These are phyloP conservation scores for Zygoascus flipseniorum DNA, from an alignment of 805 yeast genomes.

Conservation along the genomic window DNA sequence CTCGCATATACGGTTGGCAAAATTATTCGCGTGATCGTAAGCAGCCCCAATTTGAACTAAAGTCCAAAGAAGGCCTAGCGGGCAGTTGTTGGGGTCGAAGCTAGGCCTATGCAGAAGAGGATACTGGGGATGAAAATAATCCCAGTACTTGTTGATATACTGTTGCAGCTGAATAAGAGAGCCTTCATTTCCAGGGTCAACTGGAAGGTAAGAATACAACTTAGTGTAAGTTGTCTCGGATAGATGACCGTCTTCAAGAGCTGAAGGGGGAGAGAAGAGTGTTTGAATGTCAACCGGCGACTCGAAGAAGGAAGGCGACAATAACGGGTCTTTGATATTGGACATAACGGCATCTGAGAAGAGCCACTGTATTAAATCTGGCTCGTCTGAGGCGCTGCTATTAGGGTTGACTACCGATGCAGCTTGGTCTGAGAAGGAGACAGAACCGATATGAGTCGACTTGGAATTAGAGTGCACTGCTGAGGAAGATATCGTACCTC, in stretches of 20 bases:
- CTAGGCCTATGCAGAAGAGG: constrained; percentile 54
- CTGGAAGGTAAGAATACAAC: constrained; percentile 19
- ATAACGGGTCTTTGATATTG: constrained; percentile 18
- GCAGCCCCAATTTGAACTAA: constrained; percentile 53
- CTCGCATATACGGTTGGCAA: constrained; percentile 41
- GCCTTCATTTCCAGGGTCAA: constrained; percentile 31
- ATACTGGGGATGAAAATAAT: constrained; percentile 49
- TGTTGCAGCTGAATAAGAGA: constrained; percentile 26
- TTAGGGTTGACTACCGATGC: not conserved
- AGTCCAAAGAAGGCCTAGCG: constrained; percentile 43
- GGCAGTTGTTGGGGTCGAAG: constrained; percentile 40
- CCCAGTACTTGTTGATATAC: constrained; percentile 40
- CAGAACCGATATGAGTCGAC: not conserved
- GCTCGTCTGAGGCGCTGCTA: constrained; percentile 1
- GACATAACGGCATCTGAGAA: constrained; percentile 29
- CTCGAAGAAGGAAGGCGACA: constrained; percentile 24
- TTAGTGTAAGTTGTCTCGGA: constrained; percentile 24
- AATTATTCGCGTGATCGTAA: constrained; percentile 27
- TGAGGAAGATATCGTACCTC: not conserved
- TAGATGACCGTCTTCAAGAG: constrained; percentile 28
- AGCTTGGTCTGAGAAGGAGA: not conserved
- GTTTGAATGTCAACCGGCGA: constrained; percentile 35
- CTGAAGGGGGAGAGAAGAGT: constrained; percentile 30
- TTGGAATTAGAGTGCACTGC: not conserved
- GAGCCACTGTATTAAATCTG: constrained; percentile 29